Percentiles rank a stretch among this genome's conserved stretches.
Conservation (phyloP, 331 rosid genomes). For the Pyrus hybrid region DNA sequence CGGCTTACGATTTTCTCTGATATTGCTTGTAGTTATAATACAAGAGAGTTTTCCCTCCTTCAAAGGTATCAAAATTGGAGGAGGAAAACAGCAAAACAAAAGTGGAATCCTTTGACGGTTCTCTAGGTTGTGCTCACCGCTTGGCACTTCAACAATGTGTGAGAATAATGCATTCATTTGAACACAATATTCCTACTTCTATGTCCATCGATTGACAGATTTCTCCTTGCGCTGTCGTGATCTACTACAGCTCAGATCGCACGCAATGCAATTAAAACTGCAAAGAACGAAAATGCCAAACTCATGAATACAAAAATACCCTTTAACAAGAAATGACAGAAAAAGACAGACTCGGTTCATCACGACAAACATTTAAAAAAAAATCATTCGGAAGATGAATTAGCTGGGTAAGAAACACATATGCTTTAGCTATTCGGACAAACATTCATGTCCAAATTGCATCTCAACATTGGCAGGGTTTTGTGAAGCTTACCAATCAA, state of each 20-base stretch:
- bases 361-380: neutral
- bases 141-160: conserved; percentile 10
- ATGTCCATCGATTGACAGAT: conserved; percentile 4
- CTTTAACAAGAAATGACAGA: neutral
- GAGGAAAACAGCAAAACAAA: neutral
- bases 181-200: conserved; percentile 14
- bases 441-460: neutral
- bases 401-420: neutral
- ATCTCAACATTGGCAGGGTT: neutral
- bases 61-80: conserved; percentile 4
- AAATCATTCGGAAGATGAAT: neutral
- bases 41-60: conserved; percentile 16
- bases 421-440: neutral
- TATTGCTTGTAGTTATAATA: conserved; percentile 9
- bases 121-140: conserved; percentile 6
- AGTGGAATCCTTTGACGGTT: neutral
- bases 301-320: neutral
- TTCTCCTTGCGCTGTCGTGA: conserved; percentile 13
- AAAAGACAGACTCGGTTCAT: neutral
- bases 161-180: neutral
- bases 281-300: conserved; percentile 18
- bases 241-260: conserved; percentile 33
- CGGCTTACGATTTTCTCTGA: neutral
- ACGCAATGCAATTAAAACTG: conserved; percentile 60
- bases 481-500: conserved; percentile 54